Evolutionary conservation across 2,329 filamentous ascomycete genomes (phyloP).

Genomic region (Sporothrix mexicana): DNA sequence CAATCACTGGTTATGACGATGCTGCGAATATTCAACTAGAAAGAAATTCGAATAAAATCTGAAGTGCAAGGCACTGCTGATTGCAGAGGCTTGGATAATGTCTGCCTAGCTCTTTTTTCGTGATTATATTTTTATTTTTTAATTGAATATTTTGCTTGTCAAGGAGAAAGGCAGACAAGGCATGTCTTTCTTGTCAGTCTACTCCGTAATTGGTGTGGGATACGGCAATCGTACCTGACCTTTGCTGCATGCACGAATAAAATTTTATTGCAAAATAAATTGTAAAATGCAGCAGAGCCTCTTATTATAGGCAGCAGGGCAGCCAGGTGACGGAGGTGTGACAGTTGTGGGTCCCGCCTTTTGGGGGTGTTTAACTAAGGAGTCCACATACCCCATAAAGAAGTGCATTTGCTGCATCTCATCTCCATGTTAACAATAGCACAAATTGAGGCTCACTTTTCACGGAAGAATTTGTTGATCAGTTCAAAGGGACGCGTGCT

Average conservation of each 20-base stretch:
- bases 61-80: background rate
- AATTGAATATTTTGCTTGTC: background rate
- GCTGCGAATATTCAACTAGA: no score
- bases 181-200: background rate
- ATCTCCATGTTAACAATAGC: background rate
- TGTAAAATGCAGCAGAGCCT: constrained; percentile 14
- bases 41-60: background rate
- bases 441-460: background rate
- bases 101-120: constrained; percentile 11
- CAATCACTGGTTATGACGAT: no score
- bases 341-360: constrained; percentile 12
- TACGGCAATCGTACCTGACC: background rate
- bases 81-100: background rate
- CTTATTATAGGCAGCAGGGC: constrained; percentile 25
- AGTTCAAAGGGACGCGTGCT: no score
- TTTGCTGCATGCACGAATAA: background rate
- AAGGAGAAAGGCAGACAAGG: background rate
- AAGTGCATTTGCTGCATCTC: background rate
- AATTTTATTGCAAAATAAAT: constrained; percentile 2
- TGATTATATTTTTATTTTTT: background rate
- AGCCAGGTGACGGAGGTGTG: background rate
- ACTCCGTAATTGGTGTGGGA: no score
- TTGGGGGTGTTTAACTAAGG: background rate
- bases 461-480: background rate
- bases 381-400: no score